Evolutionary conservation across 768 basidiomycete genomes (phyloP).

Genomic region (Cyclocybe aegerita): DNA sequence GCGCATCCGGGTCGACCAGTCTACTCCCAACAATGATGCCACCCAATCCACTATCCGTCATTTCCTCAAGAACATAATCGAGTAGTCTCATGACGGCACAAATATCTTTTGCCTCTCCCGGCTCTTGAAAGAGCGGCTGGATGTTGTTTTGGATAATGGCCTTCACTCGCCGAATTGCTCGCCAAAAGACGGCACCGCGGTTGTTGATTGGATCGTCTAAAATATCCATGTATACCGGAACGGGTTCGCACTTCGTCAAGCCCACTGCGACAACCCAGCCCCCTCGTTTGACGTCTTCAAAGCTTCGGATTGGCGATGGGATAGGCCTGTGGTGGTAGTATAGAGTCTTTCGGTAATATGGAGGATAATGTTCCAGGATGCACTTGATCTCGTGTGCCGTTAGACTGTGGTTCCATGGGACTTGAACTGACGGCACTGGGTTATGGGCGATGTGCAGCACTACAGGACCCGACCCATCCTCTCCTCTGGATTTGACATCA

Average conservation of each 20-base stretch:
- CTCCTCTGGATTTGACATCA: not conserved
- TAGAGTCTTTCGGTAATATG: not conserved
- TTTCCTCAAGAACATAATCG: not conserved
- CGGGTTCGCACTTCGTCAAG: not conserved
- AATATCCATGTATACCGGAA: not conserved
- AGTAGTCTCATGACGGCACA: not conserved
- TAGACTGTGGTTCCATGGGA: not conserved
- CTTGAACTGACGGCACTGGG: not conserved
- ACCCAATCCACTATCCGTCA: not conserved
- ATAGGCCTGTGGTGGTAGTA: not conserved
- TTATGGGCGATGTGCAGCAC: not conserved
- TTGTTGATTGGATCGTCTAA: not conserved
- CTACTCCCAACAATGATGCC: not conserved
- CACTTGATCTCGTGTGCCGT: not conserved
- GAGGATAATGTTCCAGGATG: not conserved
- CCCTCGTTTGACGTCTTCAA: not conserved
- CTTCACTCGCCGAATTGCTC: not conserved
- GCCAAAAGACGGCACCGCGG: not conserved
- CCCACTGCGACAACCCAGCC: not conserved
- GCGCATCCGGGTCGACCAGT: not conserved
- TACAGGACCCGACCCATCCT: not conserved
- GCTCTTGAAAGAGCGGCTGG: not conserved
- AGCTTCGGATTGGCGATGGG: not conserved
- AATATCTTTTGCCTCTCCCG: not conserved
- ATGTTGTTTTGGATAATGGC: not conserved